phyloP scores from a whole-genome alignment of 768 basidiomycete species.

The Infundibulicybe gibba region DNA sequence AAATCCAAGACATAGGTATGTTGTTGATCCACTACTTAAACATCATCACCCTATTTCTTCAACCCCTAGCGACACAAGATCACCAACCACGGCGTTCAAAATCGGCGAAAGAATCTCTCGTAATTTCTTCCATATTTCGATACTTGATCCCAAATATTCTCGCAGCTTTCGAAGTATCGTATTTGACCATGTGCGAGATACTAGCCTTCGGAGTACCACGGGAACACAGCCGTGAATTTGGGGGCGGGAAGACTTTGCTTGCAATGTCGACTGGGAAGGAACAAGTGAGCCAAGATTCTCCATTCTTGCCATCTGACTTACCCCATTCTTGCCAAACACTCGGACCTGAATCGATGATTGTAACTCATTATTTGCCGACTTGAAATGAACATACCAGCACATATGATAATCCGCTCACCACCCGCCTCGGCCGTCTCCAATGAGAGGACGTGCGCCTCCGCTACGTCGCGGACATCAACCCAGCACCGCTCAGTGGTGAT shows the following conservation, averaged over 20 bases:
- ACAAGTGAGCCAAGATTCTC: not conserved
- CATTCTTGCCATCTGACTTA: conserved; percentile 11
- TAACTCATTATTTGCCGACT: too few relatives aligned
- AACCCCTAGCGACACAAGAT: not conserved
- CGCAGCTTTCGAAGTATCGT: conserved; percentile 22
- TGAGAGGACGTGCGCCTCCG: not conserved
- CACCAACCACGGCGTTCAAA: conserved; percentile 30
- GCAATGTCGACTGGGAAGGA: conserved; percentile 26
- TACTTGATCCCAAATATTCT: conserved; percentile 27
- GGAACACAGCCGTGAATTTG: conserved; percentile 16
- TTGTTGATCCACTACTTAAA: too few relatives aligned
- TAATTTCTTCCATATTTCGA: conserved; percentile 22
- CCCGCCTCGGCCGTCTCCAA: not conserved
- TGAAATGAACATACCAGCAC: not conserved
- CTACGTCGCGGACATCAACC: not conserved
- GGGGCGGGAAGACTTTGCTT: conserved; percentile 16
- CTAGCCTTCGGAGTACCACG: conserved; percentile 27
- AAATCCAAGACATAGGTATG: too few relatives aligned
- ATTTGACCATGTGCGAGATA: conserved; percentile 13
- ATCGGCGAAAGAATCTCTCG: conserved; percentile 24
- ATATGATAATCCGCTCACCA: not conserved
- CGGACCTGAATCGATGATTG: conserved; percentile 7
- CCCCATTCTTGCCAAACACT: conserved; percentile 34
- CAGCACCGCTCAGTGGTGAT: not conserved
- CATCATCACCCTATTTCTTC: too few relatives aligned